phyloP scores from a whole-genome alignment of 257 asterid species.

The Jasminum sambac region DNA sequence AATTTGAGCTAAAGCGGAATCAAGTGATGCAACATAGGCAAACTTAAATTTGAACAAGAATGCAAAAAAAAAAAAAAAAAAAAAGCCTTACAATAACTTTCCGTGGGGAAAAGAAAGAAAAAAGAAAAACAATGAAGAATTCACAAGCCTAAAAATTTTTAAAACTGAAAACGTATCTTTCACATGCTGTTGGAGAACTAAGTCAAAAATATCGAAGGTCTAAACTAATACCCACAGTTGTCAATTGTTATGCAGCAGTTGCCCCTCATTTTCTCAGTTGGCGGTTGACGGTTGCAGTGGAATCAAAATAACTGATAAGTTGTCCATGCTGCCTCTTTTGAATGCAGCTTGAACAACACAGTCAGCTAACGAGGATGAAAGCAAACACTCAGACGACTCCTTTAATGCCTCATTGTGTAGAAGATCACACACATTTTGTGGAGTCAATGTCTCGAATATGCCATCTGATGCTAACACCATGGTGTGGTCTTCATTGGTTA shows the following conservation, averaged over 20 bases:
- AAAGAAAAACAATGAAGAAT: too few species aligned
- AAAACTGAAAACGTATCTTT: too few species aligned
- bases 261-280: not conserved
- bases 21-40: too few species aligned
- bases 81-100: too few species aligned
- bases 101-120: too few species aligned
- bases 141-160: too few species aligned
- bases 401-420: conserved; percentile 22
- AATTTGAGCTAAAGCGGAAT: too few species aligned
- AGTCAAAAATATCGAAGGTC: too few species aligned
- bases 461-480: conserved; percentile 78
- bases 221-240: too few species aligned
- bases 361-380: conserved; percentile 45
- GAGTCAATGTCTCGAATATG: conserved; percentile 57
- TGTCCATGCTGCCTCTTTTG: conserved; percentile 62
- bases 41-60: too few species aligned
- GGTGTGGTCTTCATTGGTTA: conserved; percentile 38
- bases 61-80: too few species aligned
- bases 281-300: not conserved
- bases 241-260: not conserved
- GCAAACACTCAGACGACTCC: conserved; percentile 22
- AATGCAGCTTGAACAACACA: conserved; percentile 45
- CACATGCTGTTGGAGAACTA: too few species aligned
- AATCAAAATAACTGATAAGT: conserved; percentile 63
- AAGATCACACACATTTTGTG: conserved; percentile 54